phyloP scores from a whole-genome alignment of 768 basidiomycete species.

The Filobasidium wieringae region DNA sequence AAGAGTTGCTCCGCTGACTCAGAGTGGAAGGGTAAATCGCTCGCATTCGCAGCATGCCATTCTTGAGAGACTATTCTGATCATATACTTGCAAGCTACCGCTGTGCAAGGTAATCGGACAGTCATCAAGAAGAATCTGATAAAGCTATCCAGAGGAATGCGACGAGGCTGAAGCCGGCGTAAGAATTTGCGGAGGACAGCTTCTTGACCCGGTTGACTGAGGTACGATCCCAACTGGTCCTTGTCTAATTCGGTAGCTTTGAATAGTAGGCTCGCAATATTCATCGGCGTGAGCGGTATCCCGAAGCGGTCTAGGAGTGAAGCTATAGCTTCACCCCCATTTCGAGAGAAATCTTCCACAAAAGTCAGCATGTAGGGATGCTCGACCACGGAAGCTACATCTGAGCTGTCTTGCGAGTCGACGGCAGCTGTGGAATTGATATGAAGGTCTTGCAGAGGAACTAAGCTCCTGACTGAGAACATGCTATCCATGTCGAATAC shows the following conservation, averaged over 20 bases:
- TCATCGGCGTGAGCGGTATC: too few species aligned
- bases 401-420: conserved; percentile 22
- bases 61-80: conserved; percentile 72
- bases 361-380: conserved; percentile 58
- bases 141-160: conserved; percentile 74
- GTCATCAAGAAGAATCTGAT: conserved; percentile 80
- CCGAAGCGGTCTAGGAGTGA: too few species aligned
- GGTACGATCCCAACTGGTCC: conserved; percentile 67
- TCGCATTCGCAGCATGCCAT: conserved; percentile 82
- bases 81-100: conserved; percentile 51
- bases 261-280: conserved; percentile 63
- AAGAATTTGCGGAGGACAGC: conserved; percentile 69
- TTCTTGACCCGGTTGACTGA: conserved; percentile 62
- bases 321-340: too few species aligned
- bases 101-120: conserved; percentile 51
- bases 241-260: conserved; percentile 73
- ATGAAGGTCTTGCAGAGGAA: conserved; percentile 49
- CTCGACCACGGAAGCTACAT: conserved; percentile 18
- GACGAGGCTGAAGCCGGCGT: conserved; percentile 73
- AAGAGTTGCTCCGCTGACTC: conserved; percentile 24
- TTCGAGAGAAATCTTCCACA: too few species aligned
- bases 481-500: conserved; percentile 61
- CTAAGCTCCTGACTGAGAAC: conserved; percentile 81
- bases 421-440: conserved; percentile 28
- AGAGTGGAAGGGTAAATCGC: conserved; percentile 58